These are phyloP conservation scores for Potentilla sterilis DNA, from an alignment of 306 rosid genomes.

Conservation along the genomic window DNA sequence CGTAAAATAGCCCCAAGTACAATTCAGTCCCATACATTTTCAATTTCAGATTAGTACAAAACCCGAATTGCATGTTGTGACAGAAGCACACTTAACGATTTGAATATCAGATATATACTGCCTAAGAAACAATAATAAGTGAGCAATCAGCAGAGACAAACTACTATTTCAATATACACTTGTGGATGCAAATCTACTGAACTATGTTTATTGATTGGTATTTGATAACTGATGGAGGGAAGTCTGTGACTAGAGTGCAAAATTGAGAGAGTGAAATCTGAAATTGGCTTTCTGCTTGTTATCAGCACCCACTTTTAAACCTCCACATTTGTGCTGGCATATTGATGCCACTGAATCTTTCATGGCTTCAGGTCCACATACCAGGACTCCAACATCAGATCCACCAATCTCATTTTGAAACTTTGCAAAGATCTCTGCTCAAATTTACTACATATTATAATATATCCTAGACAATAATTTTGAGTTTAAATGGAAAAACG, in stretches of 20 bases:
- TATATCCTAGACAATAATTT: neutral
- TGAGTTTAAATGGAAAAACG: neutral
- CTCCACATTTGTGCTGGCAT: conserved; percentile 43
- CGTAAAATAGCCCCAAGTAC: neutral
- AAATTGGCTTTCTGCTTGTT: conserved; percentile 40
- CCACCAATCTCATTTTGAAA: conserved; percentile 47
- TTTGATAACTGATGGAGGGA: neutral
- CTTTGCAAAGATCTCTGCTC: conserved; percentile 55
- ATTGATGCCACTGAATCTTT: conserved; percentile 58
- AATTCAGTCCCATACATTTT: neutral
- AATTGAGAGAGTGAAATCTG: conserved; percentile 80
- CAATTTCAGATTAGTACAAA: neutral
- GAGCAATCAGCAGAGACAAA: neutral
- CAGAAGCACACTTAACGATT: neutral
- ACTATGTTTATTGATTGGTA: neutral
- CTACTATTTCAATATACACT: neutral
- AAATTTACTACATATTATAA: conserved; percentile 15
- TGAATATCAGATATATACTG: neutral
- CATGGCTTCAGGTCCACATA: conserved; percentile 81
- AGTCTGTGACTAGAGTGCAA: conserved; percentile 46
- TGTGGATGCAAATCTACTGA: neutral
- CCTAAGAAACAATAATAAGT: neutral
- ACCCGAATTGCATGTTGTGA: neutral
- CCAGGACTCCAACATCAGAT: conserved; percentile 60
- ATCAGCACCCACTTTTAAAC: conserved; percentile 36